Conservation (phyloP, 2,329 filamentous ascomycete species). For the Apiospora kogelbergensis region DNA sequence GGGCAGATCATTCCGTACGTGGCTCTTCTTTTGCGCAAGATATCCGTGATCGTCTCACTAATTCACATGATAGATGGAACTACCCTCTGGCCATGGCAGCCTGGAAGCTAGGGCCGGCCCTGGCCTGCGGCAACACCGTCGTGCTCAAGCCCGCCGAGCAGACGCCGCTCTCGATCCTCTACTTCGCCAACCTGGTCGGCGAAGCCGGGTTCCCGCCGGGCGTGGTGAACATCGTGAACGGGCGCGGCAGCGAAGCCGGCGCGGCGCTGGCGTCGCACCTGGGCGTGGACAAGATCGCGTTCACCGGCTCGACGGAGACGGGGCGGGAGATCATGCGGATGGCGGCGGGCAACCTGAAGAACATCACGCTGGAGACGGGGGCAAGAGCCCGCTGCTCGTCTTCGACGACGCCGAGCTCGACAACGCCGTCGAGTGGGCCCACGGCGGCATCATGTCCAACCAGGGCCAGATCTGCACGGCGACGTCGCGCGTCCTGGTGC, state of each 20-base stretch:
- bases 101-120: conserved; percentile 79
- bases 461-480: conserved; percentile 70
- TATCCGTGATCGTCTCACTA: not conserved
- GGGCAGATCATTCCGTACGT: conserved; percentile 75
- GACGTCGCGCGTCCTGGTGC: conserved; percentile 81
- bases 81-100: conserved; percentile 78
- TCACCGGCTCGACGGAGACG: conserved; percentile 74
- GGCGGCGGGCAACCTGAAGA: conserved; percentile 70
- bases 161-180: conserved; percentile 69
- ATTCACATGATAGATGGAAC: conserved; percentile 57
- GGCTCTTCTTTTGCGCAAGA: conserved; percentile 27
- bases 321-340: conserved; percentile 75
- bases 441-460: conserved; percentile 67
- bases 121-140: conserved; percentile 71
- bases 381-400: conserved; percentile 80
- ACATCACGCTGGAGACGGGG: conserved; percentile 76
- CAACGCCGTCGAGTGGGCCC: conserved; percentile 75
- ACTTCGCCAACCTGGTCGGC: conserved; percentile 65
- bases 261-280: conserved; percentile 75
- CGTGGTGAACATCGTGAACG: conserved; percentile 75
- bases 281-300: conserved; percentile 81
- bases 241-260: conserved; percentile 76
- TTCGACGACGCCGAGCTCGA: conserved; percentile 78
- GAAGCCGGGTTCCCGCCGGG: conserved; percentile 78
- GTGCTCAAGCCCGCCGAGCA: conserved; percentile 77